These are phyloP conservation scores for Vinca major DNA, from an alignment of 305 asterid genomes.

Conservation along the genomic window DNA sequence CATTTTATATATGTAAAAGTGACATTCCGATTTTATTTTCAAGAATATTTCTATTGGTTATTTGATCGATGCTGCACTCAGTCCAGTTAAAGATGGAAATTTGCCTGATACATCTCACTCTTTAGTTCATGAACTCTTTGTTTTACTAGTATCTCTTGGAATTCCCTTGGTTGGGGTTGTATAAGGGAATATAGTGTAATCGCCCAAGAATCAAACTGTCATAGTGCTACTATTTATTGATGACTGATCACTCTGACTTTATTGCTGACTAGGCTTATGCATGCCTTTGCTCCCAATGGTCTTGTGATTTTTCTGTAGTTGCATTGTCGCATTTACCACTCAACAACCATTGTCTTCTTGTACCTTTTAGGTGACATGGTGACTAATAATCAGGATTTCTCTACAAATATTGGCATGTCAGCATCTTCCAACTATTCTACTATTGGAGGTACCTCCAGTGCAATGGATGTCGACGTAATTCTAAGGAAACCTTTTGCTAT, in stretches of 20 bases:
- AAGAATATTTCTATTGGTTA: neutral
- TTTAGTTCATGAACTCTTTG: neutral
- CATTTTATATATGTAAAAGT: neutral
- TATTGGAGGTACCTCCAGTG: slow-evolving; percentile 28
- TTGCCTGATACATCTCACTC: neutral
- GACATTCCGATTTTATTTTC: neutral
- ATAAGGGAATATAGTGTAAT: neutral
- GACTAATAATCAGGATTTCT: slow-evolving; percentile 26
- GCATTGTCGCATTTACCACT: slow-evolving; percentile 3
- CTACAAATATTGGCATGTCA: slow-evolving; percentile 24
- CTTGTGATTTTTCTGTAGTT: neutral
- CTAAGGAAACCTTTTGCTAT: slow-evolving; percentile 68
- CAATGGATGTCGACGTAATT: slow-evolving; percentile 49
- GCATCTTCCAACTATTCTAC: slow-evolving; percentile 20
- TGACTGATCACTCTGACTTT: neutral
- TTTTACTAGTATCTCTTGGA: too few species aligned
- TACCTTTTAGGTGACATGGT: slow-evolving; percentile 20
- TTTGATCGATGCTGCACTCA: neutral
- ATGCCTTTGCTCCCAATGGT: neutral
- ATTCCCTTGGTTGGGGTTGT: neutral
- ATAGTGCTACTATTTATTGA: neutral
- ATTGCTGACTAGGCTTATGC: neutral
- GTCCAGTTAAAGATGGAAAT: neutral
- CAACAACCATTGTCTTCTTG: slow-evolving; percentile 7
- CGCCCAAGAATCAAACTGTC: neutral